Percentiles rank a stretch among this genome's conserved stretches.
Evolutionary conservation across 768 basidiomycete genomes (phyloP).

Genomic region (Xanthoconium purpureum): DNA sequence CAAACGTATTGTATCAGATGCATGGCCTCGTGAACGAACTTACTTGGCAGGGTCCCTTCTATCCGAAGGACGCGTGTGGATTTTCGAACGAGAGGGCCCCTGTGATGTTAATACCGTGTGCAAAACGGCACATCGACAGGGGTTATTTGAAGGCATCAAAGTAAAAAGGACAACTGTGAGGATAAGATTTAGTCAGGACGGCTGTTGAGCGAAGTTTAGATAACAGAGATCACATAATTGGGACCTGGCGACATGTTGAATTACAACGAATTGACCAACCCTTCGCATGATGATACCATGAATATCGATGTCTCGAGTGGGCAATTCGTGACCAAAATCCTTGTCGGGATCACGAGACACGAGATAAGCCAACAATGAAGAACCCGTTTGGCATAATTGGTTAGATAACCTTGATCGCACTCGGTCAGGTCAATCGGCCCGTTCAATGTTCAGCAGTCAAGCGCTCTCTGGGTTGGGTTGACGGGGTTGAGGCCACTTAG

Average conservation of each 20-base stretch:
- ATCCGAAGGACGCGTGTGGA: background rate
- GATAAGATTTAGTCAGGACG: background rate
- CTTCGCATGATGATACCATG: slow-evolving; percentile 1
- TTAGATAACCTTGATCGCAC: background rate
- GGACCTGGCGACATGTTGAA: slow-evolving; percentile 10
- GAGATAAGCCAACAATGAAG: background rate
- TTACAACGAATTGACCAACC: background rate
- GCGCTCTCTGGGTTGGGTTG: too few relatives aligned
- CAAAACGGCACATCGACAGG: too few relatives aligned
- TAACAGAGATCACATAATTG: slow-evolving; percentile 9
- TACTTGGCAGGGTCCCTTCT: background rate
- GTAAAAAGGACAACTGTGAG: too few relatives aligned
- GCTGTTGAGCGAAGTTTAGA: slow-evolving; percentile 8
- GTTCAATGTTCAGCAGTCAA: too few relatives aligned
- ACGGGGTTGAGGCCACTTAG: too few relatives aligned
- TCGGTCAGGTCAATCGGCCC: too few relatives aligned
- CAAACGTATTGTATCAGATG: background rate
- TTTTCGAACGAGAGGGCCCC: too few relatives aligned
- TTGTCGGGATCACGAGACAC: too few relatives aligned
- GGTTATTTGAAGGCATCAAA: too few relatives aligned
- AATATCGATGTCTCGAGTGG: background rate
- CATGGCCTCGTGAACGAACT: slow-evolving; percentile 4
- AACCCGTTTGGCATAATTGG: background rate
- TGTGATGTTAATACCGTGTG: too few relatives aligned
- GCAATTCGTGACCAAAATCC: too few relatives aligned